Percentiles rank a stretch among this genome's conserved stretches.
phyloP scores from a whole-genome alignment of 2,329 filamentous ascomycete genomes.

The Aspergillus fijiensis region DNA sequence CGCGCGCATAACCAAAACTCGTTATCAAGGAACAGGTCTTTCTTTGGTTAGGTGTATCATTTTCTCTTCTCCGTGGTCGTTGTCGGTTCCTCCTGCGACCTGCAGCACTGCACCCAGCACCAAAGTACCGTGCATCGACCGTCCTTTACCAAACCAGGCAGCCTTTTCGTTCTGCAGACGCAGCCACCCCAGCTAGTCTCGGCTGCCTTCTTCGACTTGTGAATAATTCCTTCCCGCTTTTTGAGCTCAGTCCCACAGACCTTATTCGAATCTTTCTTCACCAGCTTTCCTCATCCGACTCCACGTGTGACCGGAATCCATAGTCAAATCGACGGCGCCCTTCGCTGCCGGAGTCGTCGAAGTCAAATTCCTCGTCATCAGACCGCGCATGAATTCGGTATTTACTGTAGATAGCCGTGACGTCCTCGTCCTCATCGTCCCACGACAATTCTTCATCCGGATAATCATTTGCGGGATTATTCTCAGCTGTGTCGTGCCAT shows the following conservation, averaged over 20 bases:
- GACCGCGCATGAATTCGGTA: constrained; percentile 43
- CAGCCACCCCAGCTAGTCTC: constrained; percentile 8
- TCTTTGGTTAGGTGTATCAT: neutral
- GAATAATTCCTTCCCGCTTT: neutral
- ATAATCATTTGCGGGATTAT: constrained; percentile 53
- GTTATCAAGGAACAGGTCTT: neutral
- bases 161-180: constrained; percentile 7
- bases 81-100: neutral
- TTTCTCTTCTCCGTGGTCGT: neutral
- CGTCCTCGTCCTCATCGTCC: constrained; percentile 47
- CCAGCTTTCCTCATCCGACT: constrained; percentile 30
- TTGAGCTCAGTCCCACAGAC: neutral
- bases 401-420: constrained; percentile 37
- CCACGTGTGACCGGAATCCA: constrained; percentile 24
- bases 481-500: constrained; percentile 43
- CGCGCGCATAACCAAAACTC: no score
- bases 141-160: neutral
- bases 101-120: neutral
- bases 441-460: constrained; percentile 51
- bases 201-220: constrained; percentile 1
- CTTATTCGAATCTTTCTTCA: constrained; percentile 10
- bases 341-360: constrained; percentile 38
- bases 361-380: constrained; percentile 48
- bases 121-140: constrained; percentile 1
- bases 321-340: constrained; percentile 24